Percentiles rank a stretch among this genome's conserved stretches.
Conservation (phyloP, 2,329 filamentous ascomycete genomes). For the Fusarium vanettenii region DNA sequence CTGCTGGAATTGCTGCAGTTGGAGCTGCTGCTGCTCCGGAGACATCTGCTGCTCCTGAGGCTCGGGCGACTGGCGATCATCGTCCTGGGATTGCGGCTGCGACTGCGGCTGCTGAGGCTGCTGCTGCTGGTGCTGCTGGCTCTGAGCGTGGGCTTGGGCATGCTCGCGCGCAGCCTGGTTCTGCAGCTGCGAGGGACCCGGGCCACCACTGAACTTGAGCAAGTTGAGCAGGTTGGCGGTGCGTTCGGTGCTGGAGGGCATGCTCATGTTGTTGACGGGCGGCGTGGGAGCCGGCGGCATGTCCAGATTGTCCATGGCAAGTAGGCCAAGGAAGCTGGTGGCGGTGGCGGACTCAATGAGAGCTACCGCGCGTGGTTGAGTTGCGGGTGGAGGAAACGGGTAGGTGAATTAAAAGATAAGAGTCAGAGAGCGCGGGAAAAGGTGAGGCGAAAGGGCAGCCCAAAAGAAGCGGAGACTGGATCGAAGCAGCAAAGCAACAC, state of each 20-base stretch:
- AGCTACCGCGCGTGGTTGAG: conserved; percentile 31
- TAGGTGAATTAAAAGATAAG: conserved; percentile 15
- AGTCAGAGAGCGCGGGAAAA: conserved; percentile 4
- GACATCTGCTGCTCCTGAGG: conserved; percentile 39
- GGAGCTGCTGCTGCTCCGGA: conserved; percentile 41
- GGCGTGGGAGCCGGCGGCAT: conserved; percentile 65
- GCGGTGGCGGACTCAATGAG: conserved; percentile 38
- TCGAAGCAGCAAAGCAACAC: conserved; percentile 33
- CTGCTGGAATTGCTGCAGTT: conserved; percentile 42
- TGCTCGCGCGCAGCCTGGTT: conserved; percentile 46
- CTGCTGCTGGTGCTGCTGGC: conserved; percentile 28
- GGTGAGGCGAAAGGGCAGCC: conserved; percentile 16
- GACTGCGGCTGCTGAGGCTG: conserved; percentile 22
- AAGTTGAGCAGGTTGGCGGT: conserved; percentile 69
- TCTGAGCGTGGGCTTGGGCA: conserved; percentile 39
- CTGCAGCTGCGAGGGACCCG: conserved; percentile 49
- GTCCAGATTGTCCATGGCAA: conserved; percentile 50
- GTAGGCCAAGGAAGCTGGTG: conserved; percentile 23
- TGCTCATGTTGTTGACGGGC: conserved; percentile 54
- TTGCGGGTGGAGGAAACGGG: conserved; percentile 1
- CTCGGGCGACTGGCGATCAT: conserved; percentile 7
- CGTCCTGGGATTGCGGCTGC: conserved; percentile 13
- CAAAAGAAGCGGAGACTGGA: conserved; percentile 40
- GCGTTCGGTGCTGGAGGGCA: conserved; percentile 57
- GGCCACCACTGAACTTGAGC: conserved; percentile 66